These are phyloP conservation scores for Eutrema heterophyllum DNA, from an alignment of 345 rosid genomes.

Conservation along the genomic window DNA sequence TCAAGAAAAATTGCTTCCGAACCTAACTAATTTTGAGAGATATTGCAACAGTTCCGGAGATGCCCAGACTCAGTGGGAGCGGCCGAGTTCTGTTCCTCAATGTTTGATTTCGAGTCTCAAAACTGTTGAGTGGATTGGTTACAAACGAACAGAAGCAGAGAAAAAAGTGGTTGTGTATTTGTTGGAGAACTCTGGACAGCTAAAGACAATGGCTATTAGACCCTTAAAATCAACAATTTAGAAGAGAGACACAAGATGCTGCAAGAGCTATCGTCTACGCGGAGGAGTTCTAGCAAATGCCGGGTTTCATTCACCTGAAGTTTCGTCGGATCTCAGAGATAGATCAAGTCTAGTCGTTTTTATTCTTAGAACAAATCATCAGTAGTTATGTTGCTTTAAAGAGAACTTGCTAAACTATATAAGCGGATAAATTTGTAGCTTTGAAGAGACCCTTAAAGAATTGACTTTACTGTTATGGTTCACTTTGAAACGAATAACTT, in stretches of 20 bases:
- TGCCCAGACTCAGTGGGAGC: background rate
- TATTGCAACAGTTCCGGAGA: background rate
- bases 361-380: no score
- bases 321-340: background rate
- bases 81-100: background rate
- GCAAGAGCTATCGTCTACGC: background rate
- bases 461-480: no score
- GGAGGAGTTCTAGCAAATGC: background rate
- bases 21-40: no score
- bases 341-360: no score
- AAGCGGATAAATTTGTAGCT: no score
- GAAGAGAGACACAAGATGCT: background rate
- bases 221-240: background rate
- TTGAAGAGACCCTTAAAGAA: no score
- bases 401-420: no score
- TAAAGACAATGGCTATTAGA: background rate
- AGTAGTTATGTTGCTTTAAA: no score
- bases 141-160: background rate
- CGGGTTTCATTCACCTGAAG: background rate
- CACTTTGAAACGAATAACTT: no score
- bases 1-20: background rate
- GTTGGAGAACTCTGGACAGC: background rate
- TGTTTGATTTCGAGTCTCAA: constrained; percentile 8
- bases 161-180: background rate
- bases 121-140: constrained; percentile 1